phyloP scores from a whole-genome alignment of 2,329 filamentous ascomycete species.

The Calonectria henricotiae region DNA sequence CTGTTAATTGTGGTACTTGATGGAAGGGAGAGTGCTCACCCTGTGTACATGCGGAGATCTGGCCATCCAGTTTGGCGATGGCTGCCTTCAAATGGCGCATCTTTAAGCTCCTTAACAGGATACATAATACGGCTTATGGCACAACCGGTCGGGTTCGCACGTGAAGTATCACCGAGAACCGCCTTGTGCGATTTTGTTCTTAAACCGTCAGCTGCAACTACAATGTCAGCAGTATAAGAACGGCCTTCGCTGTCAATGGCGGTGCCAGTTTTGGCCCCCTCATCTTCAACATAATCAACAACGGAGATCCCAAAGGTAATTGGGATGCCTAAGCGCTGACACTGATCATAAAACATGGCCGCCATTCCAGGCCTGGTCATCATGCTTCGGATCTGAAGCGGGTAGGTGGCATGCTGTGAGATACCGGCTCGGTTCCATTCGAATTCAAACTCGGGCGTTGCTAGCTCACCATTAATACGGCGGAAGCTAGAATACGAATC shows the following conservation, averaged over 20 bases:
- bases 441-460: conserved; percentile 3
- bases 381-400: neutral
- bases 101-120: neutral
- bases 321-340: neutral
- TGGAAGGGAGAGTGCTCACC: neutral
- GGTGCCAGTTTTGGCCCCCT: neutral
- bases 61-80: neutral
- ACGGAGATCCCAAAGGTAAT: neutral
- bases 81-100: neutral
- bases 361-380: neutral
- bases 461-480: neutral
- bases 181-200: conserved; percentile 3
- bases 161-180: neutral
- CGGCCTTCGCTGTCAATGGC: neutral
- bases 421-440: conserved; percentile 1
- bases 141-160: neutral
- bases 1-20: neutral
- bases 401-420: neutral
- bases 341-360: conserved; percentile 1
- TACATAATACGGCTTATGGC: neutral
- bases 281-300: neutral
- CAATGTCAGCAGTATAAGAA: neutral
- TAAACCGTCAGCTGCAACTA: conserved; percentile 9
- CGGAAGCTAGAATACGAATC: neutral
- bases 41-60: neutral